Conservation (phyloP, 805 yeast genomes). For the Lipomyces yamanashiensis region DNA sequence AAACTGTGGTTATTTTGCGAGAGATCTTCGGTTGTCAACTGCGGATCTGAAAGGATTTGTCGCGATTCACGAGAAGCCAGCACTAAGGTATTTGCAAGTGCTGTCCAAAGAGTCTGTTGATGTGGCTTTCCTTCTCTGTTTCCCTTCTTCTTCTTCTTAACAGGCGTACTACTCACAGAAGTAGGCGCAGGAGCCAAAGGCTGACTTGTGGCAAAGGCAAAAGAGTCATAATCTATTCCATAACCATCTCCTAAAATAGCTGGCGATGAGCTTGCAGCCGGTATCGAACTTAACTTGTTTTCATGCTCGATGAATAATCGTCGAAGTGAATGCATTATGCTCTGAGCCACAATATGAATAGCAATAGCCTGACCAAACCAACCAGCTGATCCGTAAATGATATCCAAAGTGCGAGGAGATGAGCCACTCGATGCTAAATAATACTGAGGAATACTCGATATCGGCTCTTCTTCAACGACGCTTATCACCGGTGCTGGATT, state of each 20-base stretch:
- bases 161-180: conserved; percentile 30
- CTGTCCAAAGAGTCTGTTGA: conserved; percentile 47
- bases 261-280: conserved; percentile 33
- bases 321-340: conserved; percentile 41
- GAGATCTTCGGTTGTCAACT: neutral
- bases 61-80: conserved; percentile 44
- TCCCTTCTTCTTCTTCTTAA: conserved; percentile 42
- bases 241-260: conserved; percentile 32
- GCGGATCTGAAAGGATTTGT: conserved; percentile 21
- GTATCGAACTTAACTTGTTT: conserved; percentile 26
- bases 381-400: conserved; percentile 41
- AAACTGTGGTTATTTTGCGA: neutral
- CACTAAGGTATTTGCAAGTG: conserved; percentile 44
- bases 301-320: conserved; percentile 40
- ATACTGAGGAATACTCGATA: conserved; percentile 17
- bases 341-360: conserved; percentile 44
- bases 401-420: conserved; percentile 37
- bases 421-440: conserved; percentile 22
- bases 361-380: conserved; percentile 44
- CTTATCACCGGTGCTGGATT: conserved; percentile 1
- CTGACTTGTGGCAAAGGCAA: conserved; percentile 9
- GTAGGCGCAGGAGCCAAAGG: conserved; percentile 29
- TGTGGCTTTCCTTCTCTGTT: conserved; percentile 31
- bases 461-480: conserved; percentile 2
- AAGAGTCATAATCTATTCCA: conserved; percentile 30